Conservation (phyloP, 148 eudicot species). For the Mesembryanthemum crystallinum region DNA sequence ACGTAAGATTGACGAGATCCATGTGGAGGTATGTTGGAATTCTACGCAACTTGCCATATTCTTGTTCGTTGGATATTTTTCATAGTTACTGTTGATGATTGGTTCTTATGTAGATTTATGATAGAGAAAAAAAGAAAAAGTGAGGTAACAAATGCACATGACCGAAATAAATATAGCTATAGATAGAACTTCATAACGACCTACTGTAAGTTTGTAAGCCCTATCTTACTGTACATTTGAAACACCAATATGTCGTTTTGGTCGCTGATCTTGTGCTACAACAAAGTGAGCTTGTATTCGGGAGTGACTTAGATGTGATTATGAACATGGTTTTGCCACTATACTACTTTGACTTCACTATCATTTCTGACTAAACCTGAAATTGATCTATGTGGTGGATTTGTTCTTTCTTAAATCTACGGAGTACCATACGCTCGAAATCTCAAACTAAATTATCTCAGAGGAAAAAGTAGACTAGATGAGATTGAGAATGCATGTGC, state of each 20-base stretch:
- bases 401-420: background rate
- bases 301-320: background rate
- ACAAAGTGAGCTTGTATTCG: background rate
- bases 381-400: background rate
- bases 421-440: background rate
- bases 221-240: background rate
- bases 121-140: background rate
- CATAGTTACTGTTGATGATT: background rate
- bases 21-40: constrained; percentile 65
- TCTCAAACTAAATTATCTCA: background rate
- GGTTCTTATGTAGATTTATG: background rate
- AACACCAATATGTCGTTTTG: background rate
- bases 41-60: background rate
- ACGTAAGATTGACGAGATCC: constrained; percentile 95
- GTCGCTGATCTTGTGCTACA: background rate
- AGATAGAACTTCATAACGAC: background rate
- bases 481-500: background rate
- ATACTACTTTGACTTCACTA: background rate
- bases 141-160: background rate
- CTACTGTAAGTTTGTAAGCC: background rate
- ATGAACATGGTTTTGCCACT: background rate
- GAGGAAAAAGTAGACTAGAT: background rate
- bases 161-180: no score
- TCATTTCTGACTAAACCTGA: background rate
- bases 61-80: background rate